phyloP scores from a whole-genome alignment of 768 basidiomycete species.

The Mycena rosella region DNA sequence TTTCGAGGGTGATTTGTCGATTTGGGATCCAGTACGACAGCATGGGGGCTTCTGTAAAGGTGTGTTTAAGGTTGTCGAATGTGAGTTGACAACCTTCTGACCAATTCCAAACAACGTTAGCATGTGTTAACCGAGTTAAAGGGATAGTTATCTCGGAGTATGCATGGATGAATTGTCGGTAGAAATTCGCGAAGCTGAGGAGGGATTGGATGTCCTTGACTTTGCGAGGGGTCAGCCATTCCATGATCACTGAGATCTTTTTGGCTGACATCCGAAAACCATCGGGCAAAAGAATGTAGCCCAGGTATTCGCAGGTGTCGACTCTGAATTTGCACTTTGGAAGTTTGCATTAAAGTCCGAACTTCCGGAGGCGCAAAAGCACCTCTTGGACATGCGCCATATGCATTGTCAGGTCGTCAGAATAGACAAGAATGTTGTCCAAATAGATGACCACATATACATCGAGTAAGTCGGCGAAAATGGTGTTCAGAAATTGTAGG shows the following conservation, averaged over 20 bases:
- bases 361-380: too few relatives aligned
- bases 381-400: too few relatives aligned
- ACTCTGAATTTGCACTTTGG: neutral
- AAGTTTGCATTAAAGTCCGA: slow-evolving; percentile 17
- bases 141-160: slow-evolving; percentile 8
- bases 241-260: too few relatives aligned
- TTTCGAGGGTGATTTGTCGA: slow-evolving; percentile 5
- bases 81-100: neutral
- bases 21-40: slow-evolving; percentile 5
- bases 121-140: slow-evolving; percentile 9
- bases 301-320: neutral
- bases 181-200: too few relatives aligned
- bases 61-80: neutral
- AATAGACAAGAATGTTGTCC: too few relatives aligned
- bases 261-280: slow-evolving; percentile 34
- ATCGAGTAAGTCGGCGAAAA: slow-evolving; percentile 36
- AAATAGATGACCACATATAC: too few relatives aligned
- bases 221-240: too few relatives aligned
- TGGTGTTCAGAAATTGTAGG: slow-evolving; percentile 41
- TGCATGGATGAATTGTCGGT: too few relatives aligned
- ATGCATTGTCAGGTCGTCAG: too few relatives aligned
- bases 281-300: neutral
- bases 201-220: too few relatives aligned
- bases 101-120: neutral
- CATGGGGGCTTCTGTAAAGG: neutral